Evolutionary conservation across 2,329 filamentous ascomycete species (phyloP).

Genomic region (Akanthomyces dipterigenus): DNA sequence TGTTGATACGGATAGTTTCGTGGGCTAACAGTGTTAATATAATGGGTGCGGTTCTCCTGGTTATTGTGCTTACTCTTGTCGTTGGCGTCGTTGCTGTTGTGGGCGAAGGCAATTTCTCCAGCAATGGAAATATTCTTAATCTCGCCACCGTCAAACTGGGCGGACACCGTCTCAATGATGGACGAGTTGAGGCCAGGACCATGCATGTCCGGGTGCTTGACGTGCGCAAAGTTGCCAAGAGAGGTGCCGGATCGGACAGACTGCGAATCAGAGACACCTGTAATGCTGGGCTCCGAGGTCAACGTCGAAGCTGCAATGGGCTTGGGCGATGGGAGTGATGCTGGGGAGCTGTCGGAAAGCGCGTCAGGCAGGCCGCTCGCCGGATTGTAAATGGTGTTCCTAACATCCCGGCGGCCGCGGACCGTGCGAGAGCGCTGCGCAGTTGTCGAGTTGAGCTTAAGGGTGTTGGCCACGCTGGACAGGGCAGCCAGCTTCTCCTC

Average conservation of each 20-base stretch:
- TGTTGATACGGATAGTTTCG: slow-evolving; percentile 75
- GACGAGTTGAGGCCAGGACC: slow-evolving; percentile 78
- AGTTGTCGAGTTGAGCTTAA: slow-evolving; percentile 60
- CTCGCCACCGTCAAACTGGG: slow-evolving; percentile 68
- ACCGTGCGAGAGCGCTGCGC: slow-evolving; percentile 68
- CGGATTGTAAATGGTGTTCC: slow-evolving; percentile 82
- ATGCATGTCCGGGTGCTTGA: slow-evolving; percentile 75
- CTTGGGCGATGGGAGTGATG: slow-evolving; percentile 17
- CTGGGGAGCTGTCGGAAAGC: slow-evolving; percentile 25
- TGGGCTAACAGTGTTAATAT: slow-evolving; percentile 31
- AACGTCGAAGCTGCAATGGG: slow-evolving; percentile 47
- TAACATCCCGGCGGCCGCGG: slow-evolving; percentile 81
- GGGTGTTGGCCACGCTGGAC: slow-evolving; percentile 66
- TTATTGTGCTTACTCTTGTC: slow-evolving; percentile 39
- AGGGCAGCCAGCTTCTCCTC: slow-evolving; percentile 67
- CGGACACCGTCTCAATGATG: slow-evolving; percentile 85
- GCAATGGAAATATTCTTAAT: slow-evolving; percentile 67
- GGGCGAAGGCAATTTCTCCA: slow-evolving; percentile 84
- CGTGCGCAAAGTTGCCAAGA: slow-evolving; percentile 59
- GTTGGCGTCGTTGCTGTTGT: slow-evolving; percentile 51
- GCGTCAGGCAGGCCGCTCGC: slow-evolving; percentile 30
- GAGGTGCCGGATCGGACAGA: slow-evolving; percentile 88
- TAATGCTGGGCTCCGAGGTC: slow-evolving; percentile 55
- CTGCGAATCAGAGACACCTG: slow-evolving; percentile 70
- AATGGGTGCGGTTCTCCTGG: neutral